These are phyloP conservation scores for Colletotrichum spinosum DNA, from an alignment of 2,329 filamentous ascomycete genomes.

Conservation along the genomic window DNA sequence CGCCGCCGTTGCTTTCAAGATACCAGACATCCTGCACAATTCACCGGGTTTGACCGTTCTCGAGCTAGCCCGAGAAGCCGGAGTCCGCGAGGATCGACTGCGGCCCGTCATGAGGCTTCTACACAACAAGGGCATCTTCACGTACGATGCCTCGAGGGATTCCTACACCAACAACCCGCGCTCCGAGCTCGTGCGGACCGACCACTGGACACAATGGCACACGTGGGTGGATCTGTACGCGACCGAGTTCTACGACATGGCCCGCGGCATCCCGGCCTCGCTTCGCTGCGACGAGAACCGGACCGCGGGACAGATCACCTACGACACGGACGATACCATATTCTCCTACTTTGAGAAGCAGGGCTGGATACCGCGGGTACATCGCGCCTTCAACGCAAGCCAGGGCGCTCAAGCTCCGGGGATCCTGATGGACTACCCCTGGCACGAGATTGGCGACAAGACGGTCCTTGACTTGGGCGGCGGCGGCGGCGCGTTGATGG, in stretches of 20 bases:
- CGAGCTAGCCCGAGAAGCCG: slow-evolving; percentile 36
- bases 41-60: slow-evolving; percentile 38
- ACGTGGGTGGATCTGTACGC: slow-evolving; percentile 57
- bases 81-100: slow-evolving; percentile 44
- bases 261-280: slow-evolving; percentile 50
- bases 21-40: slow-evolving; percentile 46
- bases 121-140: slow-evolving; percentile 50
- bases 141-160: slow-evolving; percentile 42
- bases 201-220: slow-evolving; percentile 59
- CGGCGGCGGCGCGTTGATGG: slow-evolving; percentile 52
- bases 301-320: slow-evolving; percentile 52
- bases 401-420: slow-evolving; percentile 52
- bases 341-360: slow-evolving; percentile 51
- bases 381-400: slow-evolving; percentile 51
- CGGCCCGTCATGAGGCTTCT: slow-evolving; percentile 47
- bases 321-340: slow-evolving; percentile 53
- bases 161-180: slow-evolving; percentile 48
- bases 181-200: slow-evolving; percentile 47
- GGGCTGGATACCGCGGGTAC: slow-evolving; percentile 48
- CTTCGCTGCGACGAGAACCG: slow-evolving; percentile 40
- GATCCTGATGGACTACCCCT: slow-evolving; percentile 54
- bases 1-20: slow-evolving; percentile 44
- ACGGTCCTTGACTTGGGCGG: slow-evolving; percentile 54
- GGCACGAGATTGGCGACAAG: slow-evolving; percentile 49
- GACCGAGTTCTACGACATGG: slow-evolving; percentile 57